A percentile compares a stretch with the other conserved stretches of the same genome.
Evolutionary conservation across 768 basidiomycete genomes (phyloP).

Genomic region (Podaxis carcinomalis): DNA sequence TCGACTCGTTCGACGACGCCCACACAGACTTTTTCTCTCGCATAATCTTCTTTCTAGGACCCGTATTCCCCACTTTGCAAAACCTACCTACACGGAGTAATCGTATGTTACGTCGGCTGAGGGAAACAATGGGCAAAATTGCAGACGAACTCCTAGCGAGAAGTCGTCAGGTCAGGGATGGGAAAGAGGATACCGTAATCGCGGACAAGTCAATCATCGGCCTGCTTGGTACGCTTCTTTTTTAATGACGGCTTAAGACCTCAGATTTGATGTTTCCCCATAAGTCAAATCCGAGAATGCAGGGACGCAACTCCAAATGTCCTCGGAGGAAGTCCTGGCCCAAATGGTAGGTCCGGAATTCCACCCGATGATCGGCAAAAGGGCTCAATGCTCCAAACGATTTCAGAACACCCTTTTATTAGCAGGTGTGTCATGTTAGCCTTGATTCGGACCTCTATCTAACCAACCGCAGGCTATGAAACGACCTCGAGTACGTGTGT

Average conservation of each 20-base stretch:
- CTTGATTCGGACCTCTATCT: background rate
- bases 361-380: conserved; percentile 12
- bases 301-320: conserved; percentile 27
- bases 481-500: conserved; percentile 43
- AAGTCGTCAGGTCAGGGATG: conserved; percentile 28
- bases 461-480: conserved; percentile 41
- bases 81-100: conserved; percentile 33
- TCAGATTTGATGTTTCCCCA: background rate
- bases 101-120: conserved; percentile 25
- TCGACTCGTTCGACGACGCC: conserved; percentile 30
- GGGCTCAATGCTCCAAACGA: background rate
- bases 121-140: conserved; percentile 31
- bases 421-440: conserved; percentile 25
- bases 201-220: conserved; percentile 39
- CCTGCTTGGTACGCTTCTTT: conserved; percentile 24
- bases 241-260: background rate
- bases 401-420: conserved; percentile 31
- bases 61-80: conserved; percentile 30
- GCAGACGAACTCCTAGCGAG: conserved; percentile 34
- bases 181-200: conserved; percentile 12
- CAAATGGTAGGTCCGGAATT: conserved; percentile 21
- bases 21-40: conserved; percentile 24
- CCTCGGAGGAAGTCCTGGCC: conserved; percentile 32
- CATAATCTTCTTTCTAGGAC: conserved; percentile 30
- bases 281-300: conserved; percentile 32